Conservation (phyloP, 306 rosid genomes). For the Cyamopsis tetragonoloba region DNA sequence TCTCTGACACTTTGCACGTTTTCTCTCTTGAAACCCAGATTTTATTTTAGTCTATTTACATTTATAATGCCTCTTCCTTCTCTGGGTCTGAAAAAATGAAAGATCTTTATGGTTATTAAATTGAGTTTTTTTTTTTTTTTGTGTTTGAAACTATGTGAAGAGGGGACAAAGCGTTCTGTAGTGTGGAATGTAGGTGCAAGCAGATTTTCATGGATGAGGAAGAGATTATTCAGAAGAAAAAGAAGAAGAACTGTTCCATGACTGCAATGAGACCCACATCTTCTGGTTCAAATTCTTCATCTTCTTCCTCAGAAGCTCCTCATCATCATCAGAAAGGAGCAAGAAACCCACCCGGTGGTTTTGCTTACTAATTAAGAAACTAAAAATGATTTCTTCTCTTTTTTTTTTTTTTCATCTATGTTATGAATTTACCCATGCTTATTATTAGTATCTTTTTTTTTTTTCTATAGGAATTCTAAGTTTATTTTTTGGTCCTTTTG, state of each 20-base stretch:
- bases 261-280: slow-evolving; percentile 40
- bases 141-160: slow-evolving; percentile 35
- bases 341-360: slow-evolving; percentile 44
- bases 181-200: slow-evolving; percentile 82
- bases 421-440: slow-evolving; percentile 36
- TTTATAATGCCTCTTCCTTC: not conserved
- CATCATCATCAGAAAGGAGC: slow-evolving; percentile 37
- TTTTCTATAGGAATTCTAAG: slow-evolving; percentile 38
- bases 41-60: not conserved
- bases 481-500: slow-evolving; percentile 46
- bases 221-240: slow-evolving; percentile 46
- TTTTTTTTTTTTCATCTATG: not conserved
- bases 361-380: slow-evolving; percentile 38
- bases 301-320: slow-evolving; percentile 42
- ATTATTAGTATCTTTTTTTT: too few relatives aligned
- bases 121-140: not conserved
- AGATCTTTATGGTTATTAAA: not conserved
- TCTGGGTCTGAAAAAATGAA: not conserved
- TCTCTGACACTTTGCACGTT: not conserved
- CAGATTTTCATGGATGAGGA: slow-evolving; percentile 94
- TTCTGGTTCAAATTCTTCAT: slow-evolving; percentile 11
- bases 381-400: too few relatives aligned
- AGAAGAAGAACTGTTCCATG: slow-evolving; percentile 45
- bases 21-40: not conserved
- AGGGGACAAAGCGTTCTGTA: slow-evolving; percentile 86